Conservation (phyloP, 2,329 filamentous ascomycete genomes). For the Clonostachys sp. region DNA sequence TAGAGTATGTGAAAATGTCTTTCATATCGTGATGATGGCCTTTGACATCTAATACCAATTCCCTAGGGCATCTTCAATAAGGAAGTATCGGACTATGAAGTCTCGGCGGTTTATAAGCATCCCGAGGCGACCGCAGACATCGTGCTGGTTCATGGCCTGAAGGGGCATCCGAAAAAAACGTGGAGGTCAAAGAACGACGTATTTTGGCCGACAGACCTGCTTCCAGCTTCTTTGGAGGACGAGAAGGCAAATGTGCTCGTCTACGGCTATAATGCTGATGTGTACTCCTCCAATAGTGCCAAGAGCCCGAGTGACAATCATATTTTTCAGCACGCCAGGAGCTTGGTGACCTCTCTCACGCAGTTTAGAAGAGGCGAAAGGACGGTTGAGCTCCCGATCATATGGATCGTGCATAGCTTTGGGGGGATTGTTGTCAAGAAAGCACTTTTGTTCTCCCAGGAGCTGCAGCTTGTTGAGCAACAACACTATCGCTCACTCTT, state of each 20-base stretch:
- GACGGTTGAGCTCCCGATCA: constrained; percentile 59
- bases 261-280: constrained; percentile 72
- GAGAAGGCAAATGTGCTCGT: constrained; percentile 56
- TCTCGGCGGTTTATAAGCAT: constrained; percentile 54
- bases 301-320: constrained; percentile 60
- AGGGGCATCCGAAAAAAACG: constrained; percentile 60
- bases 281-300: constrained; percentile 40
- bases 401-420: constrained; percentile 72
- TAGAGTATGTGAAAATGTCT: too few species aligned
- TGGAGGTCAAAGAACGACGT: constrained; percentile 54
- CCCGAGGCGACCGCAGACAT: constrained; percentile 58
- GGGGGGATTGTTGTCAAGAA: constrained; percentile 71
- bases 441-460: constrained; percentile 63
- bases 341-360: constrained; percentile 57
- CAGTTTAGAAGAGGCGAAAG: constrained; percentile 56
- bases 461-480: constrained; percentile 54
- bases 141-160: constrained; percentile 67
- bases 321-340: constrained; percentile 68
- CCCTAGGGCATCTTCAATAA: constrained; percentile 7
- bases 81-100: constrained; percentile 42
- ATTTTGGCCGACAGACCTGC: constrained; percentile 67
- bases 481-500: constrained; percentile 60
- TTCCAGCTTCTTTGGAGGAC: constrained; percentile 54
- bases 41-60: too few species aligned
- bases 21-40: too few species aligned